These are phyloP conservation scores for Cyclotella baltica DNA, from an alignment of 108 stramenopile genomes.

Conservation along the genomic window DNA sequence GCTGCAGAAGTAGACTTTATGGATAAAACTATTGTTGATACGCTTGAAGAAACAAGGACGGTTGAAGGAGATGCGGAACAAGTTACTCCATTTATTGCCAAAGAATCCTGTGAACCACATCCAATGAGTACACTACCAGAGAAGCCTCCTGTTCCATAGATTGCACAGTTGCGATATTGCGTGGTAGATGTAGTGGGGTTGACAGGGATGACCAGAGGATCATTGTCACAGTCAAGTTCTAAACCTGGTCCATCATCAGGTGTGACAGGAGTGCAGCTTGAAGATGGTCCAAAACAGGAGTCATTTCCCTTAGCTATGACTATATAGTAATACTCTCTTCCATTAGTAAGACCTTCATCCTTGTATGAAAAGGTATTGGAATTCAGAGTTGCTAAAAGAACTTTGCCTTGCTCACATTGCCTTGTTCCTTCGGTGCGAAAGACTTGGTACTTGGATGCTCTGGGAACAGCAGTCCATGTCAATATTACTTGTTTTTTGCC, in stretches of 20 bases:
- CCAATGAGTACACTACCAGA: neutral
- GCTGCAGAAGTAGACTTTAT: neutral
- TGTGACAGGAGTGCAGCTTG: neutral
- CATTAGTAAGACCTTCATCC: slow-evolving; percentile 26
- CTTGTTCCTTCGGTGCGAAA: slow-evolving; percentile 28
- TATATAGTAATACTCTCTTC: slow-evolving; percentile 29
- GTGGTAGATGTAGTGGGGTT: neutral
- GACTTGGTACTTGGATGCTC: slow-evolving; percentile 27
- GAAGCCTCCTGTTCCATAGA: slow-evolving; percentile 7
- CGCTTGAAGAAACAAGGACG: neutral
- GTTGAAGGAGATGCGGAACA: neutral
- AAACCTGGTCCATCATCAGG: neutral
- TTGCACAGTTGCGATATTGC: neutral
- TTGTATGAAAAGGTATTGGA: neutral
- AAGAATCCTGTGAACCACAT: neutral
- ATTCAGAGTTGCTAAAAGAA: slow-evolving; percentile 7
- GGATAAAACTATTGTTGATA: neutral
- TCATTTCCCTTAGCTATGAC: slow-evolving; percentile 27
- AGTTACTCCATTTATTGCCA: neutral
- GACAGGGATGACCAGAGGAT: neutral
- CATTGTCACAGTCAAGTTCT: neutral
- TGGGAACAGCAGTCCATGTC: slow-evolving; percentile 20
- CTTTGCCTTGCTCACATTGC: slow-evolving; percentile 32
- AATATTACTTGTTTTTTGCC: slow-evolving; percentile 21
- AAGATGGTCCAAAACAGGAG: slow-evolving; percentile 18